Conservation (phyloP, 2,329 filamentous ascomycete genomes). For the Cadophora sp. region DNA sequence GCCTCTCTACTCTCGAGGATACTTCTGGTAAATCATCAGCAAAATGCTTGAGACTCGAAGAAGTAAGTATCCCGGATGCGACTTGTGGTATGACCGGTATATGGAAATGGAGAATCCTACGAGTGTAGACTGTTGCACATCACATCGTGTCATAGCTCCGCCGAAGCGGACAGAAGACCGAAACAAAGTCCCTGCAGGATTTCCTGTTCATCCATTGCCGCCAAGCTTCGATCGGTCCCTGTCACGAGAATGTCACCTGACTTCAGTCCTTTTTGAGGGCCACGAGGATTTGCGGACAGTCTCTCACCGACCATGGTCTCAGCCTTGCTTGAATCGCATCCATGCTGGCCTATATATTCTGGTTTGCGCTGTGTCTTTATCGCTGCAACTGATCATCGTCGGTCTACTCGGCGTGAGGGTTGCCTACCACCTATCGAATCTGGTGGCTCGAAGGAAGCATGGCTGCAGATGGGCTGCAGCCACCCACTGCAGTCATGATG, state of each 20-base stretch:
- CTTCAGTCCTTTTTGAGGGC: not conserved
- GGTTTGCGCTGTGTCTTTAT: not conserved
- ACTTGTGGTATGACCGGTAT: too few relatives aligned
- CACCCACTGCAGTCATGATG: not conserved
- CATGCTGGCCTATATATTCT: not conserved
- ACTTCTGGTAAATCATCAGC: not conserved
- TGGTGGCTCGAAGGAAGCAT: not conserved
- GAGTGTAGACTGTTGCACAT: not conserved
- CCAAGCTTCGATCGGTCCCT: not conserved
- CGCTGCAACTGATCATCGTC: not conserved
- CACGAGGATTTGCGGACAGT: not conserved
- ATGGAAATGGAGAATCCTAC: not conserved
- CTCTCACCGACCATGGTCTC: not conserved
- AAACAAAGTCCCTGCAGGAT: too few relatives aligned
- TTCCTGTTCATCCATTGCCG: too few relatives aligned
- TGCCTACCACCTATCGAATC: conserved; percentile 4
- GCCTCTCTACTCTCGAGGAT: not conserved
- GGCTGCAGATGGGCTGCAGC: not conserved
- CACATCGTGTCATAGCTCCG: too few relatives aligned
- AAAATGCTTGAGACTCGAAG: too few relatives aligned
- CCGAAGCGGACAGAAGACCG: not conserved
- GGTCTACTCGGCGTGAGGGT: not conserved
- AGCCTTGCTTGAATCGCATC: not conserved
- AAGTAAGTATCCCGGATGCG: too few relatives aligned
- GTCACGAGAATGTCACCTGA: not conserved